Evolutionary conservation across 148 eudicot genomes (phyloP).

Genomic region (Chenopodium album): DNA sequence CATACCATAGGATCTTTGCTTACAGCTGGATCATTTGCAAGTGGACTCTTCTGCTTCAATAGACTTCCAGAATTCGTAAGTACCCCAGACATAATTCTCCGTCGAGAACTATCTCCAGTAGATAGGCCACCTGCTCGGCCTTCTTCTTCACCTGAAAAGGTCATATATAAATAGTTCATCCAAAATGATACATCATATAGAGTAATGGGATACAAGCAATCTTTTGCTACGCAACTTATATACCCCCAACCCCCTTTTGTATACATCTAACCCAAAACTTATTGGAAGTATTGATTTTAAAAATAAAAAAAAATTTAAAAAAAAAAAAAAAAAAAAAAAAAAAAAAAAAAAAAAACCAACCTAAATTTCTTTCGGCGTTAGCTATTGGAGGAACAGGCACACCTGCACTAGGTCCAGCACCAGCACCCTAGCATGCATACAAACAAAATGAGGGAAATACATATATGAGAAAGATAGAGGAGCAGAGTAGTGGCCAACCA

Average conservation of each 20-base stretch:
- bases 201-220: neutral
- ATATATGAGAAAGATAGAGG: neutral
- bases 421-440: slow-evolving; percentile 45
- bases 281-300: neutral
- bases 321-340: no score
- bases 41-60: slow-evolving; percentile 73
- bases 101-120: slow-evolving; percentile 53
- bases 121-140: slow-evolving; percentile 49
- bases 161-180: neutral
- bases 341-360: slow-evolving; percentile 29
- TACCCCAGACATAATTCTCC: slow-evolving; percentile 56
- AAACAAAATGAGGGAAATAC: neutral
- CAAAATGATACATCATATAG: neutral
- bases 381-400: slow-evolving; percentile 63
- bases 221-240: no score
- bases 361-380: slow-evolving; percentile 53
- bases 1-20: slow-evolving; percentile 69
- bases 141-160: slow-evolving; percentile 59
- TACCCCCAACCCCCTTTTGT: neutral
- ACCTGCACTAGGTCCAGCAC: slow-evolving; percentile 75
- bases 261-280: neutral
- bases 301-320: no score
- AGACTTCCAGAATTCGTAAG: slow-evolving; percentile 53
- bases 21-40: slow-evolving; percentile 55
- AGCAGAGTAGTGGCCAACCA: neutral